These are phyloP conservation scores for Chimonanthus salicifolius DNA, from an alignment of 164 flowering plant genomes.

Conservation along the genomic window DNA sequence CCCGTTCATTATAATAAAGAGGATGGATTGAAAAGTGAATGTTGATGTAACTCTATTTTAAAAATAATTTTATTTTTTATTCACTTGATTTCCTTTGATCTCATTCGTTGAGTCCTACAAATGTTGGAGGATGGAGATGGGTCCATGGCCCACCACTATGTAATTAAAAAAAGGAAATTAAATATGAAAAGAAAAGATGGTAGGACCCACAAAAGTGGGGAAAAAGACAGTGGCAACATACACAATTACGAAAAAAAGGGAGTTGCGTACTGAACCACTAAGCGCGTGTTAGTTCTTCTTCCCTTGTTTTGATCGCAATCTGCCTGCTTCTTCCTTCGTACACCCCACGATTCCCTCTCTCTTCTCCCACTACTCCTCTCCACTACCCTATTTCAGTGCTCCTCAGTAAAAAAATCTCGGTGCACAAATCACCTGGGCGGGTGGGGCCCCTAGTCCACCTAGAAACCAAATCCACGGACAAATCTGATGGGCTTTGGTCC, in stretches of 20 bases:
- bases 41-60: too few species aligned
- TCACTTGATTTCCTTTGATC: too few species aligned
- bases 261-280: background rate
- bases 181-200: background rate
- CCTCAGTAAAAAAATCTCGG: background rate
- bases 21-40: too few species aligned
- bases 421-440: background rate
- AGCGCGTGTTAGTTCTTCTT: background rate
- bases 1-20: too few species aligned
- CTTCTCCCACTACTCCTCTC: background rate
- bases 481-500: too few species aligned
- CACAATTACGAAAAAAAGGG: background rate
- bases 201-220: background rate
- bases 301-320: slow-evolving; percentile 1
- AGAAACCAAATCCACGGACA: background rate
- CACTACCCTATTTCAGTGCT: background rate
- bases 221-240: too few species aligned
- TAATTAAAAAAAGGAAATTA: too few species aligned
- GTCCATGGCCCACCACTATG: background rate
- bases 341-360: background rate
- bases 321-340: background rate
- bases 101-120: too few species aligned
- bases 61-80: too few species aligned
- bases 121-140: too few species aligned
- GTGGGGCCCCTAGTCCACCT: too few species aligned